Evolutionary conservation across 352 stramenopile genomes (phyloP).

Genomic region (Globisporangium ultimum): DNA sequence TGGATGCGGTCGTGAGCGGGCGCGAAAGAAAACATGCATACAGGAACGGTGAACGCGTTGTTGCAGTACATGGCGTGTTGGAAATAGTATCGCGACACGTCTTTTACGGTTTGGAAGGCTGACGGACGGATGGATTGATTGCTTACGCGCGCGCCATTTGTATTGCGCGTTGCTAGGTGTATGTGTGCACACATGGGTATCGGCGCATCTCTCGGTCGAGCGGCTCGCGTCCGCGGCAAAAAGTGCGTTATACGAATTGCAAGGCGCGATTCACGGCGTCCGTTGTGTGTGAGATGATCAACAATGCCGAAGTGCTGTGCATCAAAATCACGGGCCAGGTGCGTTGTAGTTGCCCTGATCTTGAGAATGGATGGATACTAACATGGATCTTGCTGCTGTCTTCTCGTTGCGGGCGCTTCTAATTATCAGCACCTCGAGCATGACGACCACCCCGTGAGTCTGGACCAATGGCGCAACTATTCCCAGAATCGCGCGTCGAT

Average conservation of each 20-base stretch:
- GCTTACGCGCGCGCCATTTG: background rate
- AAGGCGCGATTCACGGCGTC: constrained; percentile 64
- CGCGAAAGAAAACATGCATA: too few species aligned
- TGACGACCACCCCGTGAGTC: constrained; percentile 55
- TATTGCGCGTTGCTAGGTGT: constrained; percentile 33
- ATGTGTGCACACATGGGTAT: constrained; percentile 75
- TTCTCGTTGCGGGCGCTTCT: background rate
- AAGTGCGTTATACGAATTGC: constrained; percentile 70
- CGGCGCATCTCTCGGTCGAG: constrained; percentile 60
- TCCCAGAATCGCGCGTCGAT: constrained; percentile 74
- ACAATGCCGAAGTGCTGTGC: constrained; percentile 49
- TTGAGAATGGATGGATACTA: background rate
- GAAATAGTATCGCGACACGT: constrained; percentile 5
- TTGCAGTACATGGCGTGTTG: background rate
- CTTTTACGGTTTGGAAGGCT: background rate
- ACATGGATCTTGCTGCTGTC: background rate
- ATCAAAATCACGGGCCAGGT: constrained; percentile 55
- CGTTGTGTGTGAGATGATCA: constrained; percentile 46
- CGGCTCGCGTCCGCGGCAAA: constrained; percentile 56
- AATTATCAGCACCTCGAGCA: constrained; percentile 47
- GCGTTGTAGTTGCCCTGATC: background rate
- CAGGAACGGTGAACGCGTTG: too few species aligned
- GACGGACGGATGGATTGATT: background rate
- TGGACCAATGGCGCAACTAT: constrained; percentile 76
- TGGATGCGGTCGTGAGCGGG: too few species aligned